These are phyloP conservation scores for Pulveroboletus ravenelii DNA, from an alignment of 768 basidiomycete genomes.

Conservation along the genomic window DNA sequence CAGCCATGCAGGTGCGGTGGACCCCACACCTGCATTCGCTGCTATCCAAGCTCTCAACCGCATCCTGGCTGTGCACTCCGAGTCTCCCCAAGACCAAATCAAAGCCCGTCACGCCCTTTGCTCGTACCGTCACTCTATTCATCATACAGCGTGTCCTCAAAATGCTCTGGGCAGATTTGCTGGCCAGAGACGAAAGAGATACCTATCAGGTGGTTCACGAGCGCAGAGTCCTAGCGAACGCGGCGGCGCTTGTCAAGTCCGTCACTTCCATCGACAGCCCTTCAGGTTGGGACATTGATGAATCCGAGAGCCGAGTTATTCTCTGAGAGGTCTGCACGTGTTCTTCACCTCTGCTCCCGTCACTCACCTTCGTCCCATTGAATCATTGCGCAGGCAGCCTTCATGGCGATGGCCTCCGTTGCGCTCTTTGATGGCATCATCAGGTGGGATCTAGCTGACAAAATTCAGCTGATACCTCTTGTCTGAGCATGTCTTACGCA, in stretches of 20 bases:
- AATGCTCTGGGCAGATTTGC: neutral
- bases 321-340: slow-evolving; percentile 56
- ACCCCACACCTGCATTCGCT: slow-evolving; percentile 47
- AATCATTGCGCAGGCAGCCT: too few relatives aligned
- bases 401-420: slow-evolving; percentile 68
- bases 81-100: slow-evolving; percentile 43
- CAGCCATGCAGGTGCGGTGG: too few relatives aligned
- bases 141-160: neutral
- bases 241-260: slow-evolving; percentile 43
- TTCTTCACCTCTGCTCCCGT: neutral
- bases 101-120: slow-evolving; percentile 72
- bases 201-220: slow-evolving; percentile 68
- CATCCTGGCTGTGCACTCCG: slow-evolving; percentile 43
- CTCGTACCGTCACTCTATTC: too few relatives aligned
- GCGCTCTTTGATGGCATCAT: slow-evolving; percentile 69
- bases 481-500: slow-evolving; percentile 52
- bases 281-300: slow-evolving; percentile 60
- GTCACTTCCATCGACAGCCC: too few relatives aligned
- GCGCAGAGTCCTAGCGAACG: too few relatives aligned
- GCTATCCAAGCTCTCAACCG: slow-evolving; percentile 70
- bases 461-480: too few relatives aligned
- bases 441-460: slow-evolving; percentile 62
- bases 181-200: slow-evolving; percentile 60
- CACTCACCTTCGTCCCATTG: too few relatives aligned
- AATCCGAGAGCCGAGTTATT: slow-evolving; percentile 49